Conservation (phyloP, 371 early-diverging fungal species). For the Mortierella sp. region DNA sequence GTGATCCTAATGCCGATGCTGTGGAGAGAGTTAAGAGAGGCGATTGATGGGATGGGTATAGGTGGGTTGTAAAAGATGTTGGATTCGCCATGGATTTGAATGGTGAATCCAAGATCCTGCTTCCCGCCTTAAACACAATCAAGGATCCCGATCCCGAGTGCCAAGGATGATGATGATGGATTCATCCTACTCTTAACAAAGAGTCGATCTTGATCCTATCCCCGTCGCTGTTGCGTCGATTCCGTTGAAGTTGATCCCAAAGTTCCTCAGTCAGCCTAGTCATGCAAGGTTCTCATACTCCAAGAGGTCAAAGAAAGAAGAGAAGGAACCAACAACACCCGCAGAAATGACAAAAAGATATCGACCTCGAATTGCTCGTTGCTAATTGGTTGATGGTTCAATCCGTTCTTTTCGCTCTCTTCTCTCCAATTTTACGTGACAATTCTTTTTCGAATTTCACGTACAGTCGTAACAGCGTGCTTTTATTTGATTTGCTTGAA, state of each 20-base stretch:
- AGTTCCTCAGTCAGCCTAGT: background rate
- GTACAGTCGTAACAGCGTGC: background rate
- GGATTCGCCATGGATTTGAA: conserved; percentile 6
- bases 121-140: background rate
- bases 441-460: background rate
- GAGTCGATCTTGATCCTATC: background rate
- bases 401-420: conserved; percentile 4
- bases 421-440: conserved; percentile 7
- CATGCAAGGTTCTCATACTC: conserved; percentile 25
- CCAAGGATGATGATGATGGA: conserved; percentile 21
- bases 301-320: conserved; percentile 45
- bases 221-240: conserved; percentile 1
- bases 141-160: background rate
- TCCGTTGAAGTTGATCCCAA: background rate
- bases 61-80: background rate
- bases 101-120: background rate
- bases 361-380: background rate
- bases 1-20: conserved; percentile 4
- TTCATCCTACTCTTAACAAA: conserved; percentile 1
- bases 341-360: conserved; percentile 12
- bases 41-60: background rate
- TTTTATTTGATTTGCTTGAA: background rate
- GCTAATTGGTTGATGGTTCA: conserved; percentile 35
- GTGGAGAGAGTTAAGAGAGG: background rate
- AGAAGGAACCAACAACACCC: conserved; percentile 42